Percentiles rank a stretch among this genome's conserved stretches.
Evolutionary conservation across 2,329 filamentous ascomycete genomes (phyloP).

Genomic region (Curvularia sp.): DNA sequence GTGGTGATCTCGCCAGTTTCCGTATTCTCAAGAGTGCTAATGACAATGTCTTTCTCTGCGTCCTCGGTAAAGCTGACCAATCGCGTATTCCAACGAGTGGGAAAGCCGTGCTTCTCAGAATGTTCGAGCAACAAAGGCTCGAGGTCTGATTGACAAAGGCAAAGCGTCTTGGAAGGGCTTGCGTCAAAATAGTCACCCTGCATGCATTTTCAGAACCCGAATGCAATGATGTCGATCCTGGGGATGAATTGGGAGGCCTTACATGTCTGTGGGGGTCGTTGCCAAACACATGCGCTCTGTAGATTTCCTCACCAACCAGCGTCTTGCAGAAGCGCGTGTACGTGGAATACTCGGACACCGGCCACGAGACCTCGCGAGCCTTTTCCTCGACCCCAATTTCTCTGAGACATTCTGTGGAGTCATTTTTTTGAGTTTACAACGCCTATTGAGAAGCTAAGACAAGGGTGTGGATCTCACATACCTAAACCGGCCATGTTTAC

Average conservation of each 20-base stretch:
- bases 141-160: slow-evolving; percentile 11
- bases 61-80: slow-evolving; percentile 10
- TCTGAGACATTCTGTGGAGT: slow-evolving; percentile 6
- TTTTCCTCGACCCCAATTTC: slow-evolving; percentile 13
- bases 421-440: not conserved
- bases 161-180: slow-evolving; percentile 11
- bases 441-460: not conserved
- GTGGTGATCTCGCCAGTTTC: slow-evolving; percentile 6
- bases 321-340: slow-evolving; percentile 11
- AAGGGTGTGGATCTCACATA: not conserved
- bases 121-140: slow-evolving; percentile 10
- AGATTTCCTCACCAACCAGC: slow-evolving; percentile 11
- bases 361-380: slow-evolving; percentile 4
- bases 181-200: slow-evolving; percentile 13
- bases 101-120: slow-evolving; percentile 1
- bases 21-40: slow-evolving; percentile 1
- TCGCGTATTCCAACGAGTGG: slow-evolving; percentile 2
- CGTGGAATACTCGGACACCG: slow-evolving; percentile 7
- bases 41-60: slow-evolving; percentile 1
- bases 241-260: not conserved
- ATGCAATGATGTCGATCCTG: not conserved
- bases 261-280: slow-evolving; percentile 12
- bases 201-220: not conserved
- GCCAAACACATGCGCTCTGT: slow-evolving; percentile 12
- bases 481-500: slow-evolving; percentile 13